Evolutionary conservation across 352 stramenopile genomes (phyloP).

Genomic region (Phytophthora nicotianae): DNA sequence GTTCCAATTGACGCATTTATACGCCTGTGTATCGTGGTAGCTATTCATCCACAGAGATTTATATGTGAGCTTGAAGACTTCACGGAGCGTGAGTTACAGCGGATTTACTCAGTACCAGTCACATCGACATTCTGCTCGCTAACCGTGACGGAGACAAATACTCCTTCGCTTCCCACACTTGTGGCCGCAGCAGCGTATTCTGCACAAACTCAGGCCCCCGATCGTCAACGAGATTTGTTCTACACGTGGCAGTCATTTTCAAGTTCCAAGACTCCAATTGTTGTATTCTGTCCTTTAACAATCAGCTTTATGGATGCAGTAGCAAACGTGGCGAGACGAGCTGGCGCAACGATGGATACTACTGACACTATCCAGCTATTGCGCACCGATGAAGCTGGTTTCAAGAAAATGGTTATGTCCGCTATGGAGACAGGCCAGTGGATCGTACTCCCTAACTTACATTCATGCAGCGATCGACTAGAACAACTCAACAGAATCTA

Average conservation of each 20-base stretch:
- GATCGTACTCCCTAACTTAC: conserved; percentile 52
- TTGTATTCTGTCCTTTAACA: conserved; percentile 34
- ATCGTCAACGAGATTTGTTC: conserved; percentile 21
- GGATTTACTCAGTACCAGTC: conserved; percentile 11
- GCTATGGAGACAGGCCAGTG: conserved; percentile 62
- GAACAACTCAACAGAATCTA: conserved; percentile 38
- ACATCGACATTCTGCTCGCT: conserved; percentile 4
- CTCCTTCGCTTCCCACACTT: conserved; percentile 17
- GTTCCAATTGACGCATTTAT: conserved; percentile 23
- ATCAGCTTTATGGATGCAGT: conserved; percentile 49
- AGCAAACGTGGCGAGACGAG: conserved; percentile 28
- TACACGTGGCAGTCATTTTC: conserved; percentile 51
- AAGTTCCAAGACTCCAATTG: conserved; percentile 32
- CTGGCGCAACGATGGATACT: conserved; percentile 43
- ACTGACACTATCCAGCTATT: conserved; percentile 26
- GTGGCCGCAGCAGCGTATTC: conserved; percentile 23
- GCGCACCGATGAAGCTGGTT: conserved; percentile 21
- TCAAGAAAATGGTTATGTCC: conserved; percentile 40
- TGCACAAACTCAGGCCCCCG: conserved; percentile 9
- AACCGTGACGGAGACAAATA: conserved; percentile 2
- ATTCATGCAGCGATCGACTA: conserved; percentile 29
- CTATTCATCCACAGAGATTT: conserved; percentile 31
- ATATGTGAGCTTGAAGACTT: conserved; percentile 43
- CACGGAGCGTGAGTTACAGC: conserved; percentile 15
- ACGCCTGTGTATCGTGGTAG: conserved; percentile 33